Evolutionary conservation across 2,329 filamentous ascomycete genomes (phyloP), one percentile per base, ranked within the genome.

Genomic region (Claviceps maximensis): DNA sequence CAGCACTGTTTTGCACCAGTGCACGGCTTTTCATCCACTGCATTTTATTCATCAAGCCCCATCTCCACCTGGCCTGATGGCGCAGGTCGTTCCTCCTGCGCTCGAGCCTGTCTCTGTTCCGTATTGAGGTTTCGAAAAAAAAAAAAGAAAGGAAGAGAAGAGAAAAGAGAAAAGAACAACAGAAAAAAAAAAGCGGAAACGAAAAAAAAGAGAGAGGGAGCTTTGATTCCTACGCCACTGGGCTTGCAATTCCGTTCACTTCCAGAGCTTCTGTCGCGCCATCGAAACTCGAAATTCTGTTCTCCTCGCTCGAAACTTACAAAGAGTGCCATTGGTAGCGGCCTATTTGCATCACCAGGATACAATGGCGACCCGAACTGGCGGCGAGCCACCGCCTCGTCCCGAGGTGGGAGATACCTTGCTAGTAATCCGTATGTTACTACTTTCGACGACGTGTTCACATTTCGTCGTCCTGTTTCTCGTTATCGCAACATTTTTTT

Each of bases 371-470:
- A 67, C 72, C 55, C 69, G 67, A 63, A 60, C 59, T 53, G 60
- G 66, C 50, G 63, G 58, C 54, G 67, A 70, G 51, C 60, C 63
- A 52, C 67, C 63, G 49, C 57, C 64, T 57, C 75, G 72, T 66
- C 82, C 80, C 62, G 79, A 82, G 29, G 72, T 79, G 58, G 84
- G 84, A 66, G 82, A 86, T 61, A 78, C 82, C 53, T 71, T 87
- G 60, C 67, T 87, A 59, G 84, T 87, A 60, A 84, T 87, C 62
- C 84, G 84, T 87, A 74, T 75, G 84, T 70, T 45, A 25, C 13
- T 40, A 19, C 49, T 50, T 9, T 23, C 21, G 45, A 31, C 33
- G 53, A 42, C 23, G 33, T 8, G n/a, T 45, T 29, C 25, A 46
- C 48, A 78, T 51, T 48, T 53, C 46, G 19, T 54, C 57, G 54